These are phyloP conservation scores for Pilobolus umbonatus DNA, from an alignment of 192 early-diverging fungal genomes.

Conservation along the genomic window DNA sequence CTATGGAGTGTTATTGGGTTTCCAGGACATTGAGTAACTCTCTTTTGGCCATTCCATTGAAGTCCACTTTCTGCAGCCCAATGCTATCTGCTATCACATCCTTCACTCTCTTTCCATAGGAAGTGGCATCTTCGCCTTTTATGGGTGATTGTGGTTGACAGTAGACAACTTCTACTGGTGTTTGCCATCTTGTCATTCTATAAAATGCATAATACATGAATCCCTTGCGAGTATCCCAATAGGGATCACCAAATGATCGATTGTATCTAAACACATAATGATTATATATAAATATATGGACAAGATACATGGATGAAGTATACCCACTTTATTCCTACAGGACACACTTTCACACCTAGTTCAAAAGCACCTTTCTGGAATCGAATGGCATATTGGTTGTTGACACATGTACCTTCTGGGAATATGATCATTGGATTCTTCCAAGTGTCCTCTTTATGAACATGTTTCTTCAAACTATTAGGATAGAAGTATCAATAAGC, in stretches of 20 bases:
- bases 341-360: slow-evolving; percentile 25
- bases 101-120: slow-evolving; percentile 16
- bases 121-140: not conserved
- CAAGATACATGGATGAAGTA: not conserved
- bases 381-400: slow-evolving; percentile 23
- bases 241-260: slow-evolving; percentile 10
- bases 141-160: not conserved
- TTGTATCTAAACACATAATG: slow-evolving; percentile 11
- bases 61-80: slow-evolving; percentile 10
- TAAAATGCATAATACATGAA: slow-evolving; percentile 29
- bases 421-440: slow-evolving; percentile 30
- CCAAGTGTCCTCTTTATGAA: slow-evolving; percentile 15
- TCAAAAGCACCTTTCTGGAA: slow-evolving; percentile 30
- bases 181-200: slow-evolving; percentile 26
- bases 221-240: slow-evolving; percentile 28
- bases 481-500: not conserved
- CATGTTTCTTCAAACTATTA: slow-evolving; percentile 21
- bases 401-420: slow-evolving; percentile 30
- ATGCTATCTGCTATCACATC: slow-evolving; percentile 3
- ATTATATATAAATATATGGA: not conserved
- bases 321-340: slow-evolving; percentile 22
- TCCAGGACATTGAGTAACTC: slow-evolving; percentile 9
- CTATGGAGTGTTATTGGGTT: too few species aligned
- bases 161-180: slow-evolving; percentile 19
- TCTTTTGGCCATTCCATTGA: slow-evolving; percentile 23